phyloP scores from a whole-genome alignment of 139 green algal species.

The Spirogloea muscicola region DNA sequence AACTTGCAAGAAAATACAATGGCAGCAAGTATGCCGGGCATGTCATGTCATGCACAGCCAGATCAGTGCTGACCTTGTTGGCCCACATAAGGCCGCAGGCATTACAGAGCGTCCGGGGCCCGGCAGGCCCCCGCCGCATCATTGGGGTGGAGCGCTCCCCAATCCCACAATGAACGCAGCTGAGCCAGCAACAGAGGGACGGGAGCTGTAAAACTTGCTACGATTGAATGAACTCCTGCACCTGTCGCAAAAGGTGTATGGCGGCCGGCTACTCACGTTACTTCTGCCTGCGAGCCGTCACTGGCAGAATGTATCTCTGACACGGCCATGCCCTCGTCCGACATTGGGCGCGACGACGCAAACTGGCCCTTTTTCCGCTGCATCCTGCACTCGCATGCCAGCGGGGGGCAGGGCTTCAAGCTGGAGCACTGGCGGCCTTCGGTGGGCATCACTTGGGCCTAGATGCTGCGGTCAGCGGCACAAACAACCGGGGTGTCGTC shows the following conservation, averaged over 20 bases:
- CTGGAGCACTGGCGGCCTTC: no score
- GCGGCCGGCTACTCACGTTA: background rate
- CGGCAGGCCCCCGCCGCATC: conserved; percentile 47
- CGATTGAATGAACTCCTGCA: background rate
- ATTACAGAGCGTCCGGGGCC: conserved; percentile 49
- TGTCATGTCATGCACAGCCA: background rate
- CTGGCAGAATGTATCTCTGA: background rate
- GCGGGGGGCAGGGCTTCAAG: background rate
- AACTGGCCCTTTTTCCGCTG: conserved; percentile 52
- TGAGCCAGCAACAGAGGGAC: background rate
- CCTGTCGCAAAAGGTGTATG: background rate
- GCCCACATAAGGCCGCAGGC: conserved; percentile 54
- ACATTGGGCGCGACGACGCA: conserved; percentile 25
- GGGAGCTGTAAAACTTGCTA: background rate
- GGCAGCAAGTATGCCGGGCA: background rate
- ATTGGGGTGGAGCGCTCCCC: conserved; percentile 46
- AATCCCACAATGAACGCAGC: conserved; percentile 44
- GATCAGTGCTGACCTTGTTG: conserved; percentile 43
- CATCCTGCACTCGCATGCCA: conserved; percentile 32
- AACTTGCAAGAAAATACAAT: background rate
- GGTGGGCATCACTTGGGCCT: background rate
- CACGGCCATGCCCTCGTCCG: no score
- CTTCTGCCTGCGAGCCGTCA: background rate
- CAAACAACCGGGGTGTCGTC: no score
- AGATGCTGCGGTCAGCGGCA: no score